Base-by-base conservation (phyloP, 495 filamentous ascomycete genomes). In the Tuber calosporum region DNA sequence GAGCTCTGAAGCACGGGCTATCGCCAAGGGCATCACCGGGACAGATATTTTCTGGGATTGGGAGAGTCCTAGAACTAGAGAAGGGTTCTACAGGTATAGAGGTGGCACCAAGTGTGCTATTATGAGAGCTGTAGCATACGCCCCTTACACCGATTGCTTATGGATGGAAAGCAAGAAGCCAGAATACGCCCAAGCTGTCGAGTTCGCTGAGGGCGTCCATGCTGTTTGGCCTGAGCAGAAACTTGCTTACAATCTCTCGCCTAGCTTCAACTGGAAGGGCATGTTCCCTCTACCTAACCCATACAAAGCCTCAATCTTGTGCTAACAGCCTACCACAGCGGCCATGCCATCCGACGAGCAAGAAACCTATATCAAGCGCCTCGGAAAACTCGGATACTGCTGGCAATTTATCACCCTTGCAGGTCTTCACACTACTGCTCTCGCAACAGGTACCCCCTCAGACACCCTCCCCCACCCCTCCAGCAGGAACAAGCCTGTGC, bases 331-430 rank as follows among this genome's bases (percentile, higher is more conserved):
- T 8, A 62, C 3, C 36, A 58, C 37, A 79, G 86, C 93, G 66
- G 95, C 96, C 82, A 99, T 99, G 96, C 86, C 92, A 39, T 88
- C 90, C 76, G 86, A 89, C 67, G 96, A 98, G 82, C 96, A 99
- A 84, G 92, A 96, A 84, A 98, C 96, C 34, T 99, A 97, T 85
- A 98, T 99, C 85, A 85, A 89, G 74, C 92, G 94, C 34, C 90
- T 99, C 53, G 93, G 89, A 72, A 83, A 84, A 62, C 89, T 99
- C 41, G 95, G 95, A 68, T 99, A 97, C 88, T 96, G 91, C 87
- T 98, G 95, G 95, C 95, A 99, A 84, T 99, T 99, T 88, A 98
- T 99, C 86, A 99, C 96, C 41, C 89, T 99, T 43, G 95, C 94
- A n/a, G 96, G 95, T 74, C 87, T 98, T 79, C 96, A 98, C 86